Conservation (phyloP, 805 yeast genomes). For the Gaillardinia entomophila region DNA sequence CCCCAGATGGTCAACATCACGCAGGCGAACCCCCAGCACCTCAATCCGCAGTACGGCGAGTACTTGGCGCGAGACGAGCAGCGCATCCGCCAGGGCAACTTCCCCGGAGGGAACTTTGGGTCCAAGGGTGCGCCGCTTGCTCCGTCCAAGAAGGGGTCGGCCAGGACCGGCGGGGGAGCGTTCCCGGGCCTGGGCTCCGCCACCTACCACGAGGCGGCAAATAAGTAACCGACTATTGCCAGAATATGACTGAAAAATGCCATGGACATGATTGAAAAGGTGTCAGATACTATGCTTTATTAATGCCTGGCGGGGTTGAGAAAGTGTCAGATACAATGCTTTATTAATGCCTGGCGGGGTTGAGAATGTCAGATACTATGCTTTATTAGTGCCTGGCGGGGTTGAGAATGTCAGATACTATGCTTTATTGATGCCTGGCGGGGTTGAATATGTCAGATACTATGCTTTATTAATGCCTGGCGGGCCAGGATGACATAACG, state of each 20-base stretch:
- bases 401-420: not conserved
- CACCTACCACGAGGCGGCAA: constrained; percentile 32
- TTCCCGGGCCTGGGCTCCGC: constrained; percentile 36
- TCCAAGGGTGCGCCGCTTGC: constrained; percentile 30
- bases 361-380: not conserved
- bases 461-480: not conserved
- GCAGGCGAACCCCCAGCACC: constrained; percentile 27
- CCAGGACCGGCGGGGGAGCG: constrained; percentile 20
- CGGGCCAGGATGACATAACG: not conserved
- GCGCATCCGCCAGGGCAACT: constrained; percentile 25
- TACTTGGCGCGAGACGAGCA: constrained; percentile 26
- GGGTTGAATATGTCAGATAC: not conserved
- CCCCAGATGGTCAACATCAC: constrained; percentile 33
- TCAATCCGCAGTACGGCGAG: constrained; percentile 33
- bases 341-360: not conserved
- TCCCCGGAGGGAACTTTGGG: constrained; percentile 21
- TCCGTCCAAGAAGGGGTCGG: constrained; percentile 13
- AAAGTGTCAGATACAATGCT: not conserved
- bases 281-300: too few species aligned
- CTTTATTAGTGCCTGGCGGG: not conserved
- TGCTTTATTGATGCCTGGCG: not conserved
- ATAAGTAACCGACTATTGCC: too few species aligned
- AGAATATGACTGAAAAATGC: too few species aligned
- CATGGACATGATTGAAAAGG: too few species aligned
- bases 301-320: too few species aligned